phyloP scores from a whole-genome alignment of 352 stramenopile species.

The Phytophthora europaea region DNA sequence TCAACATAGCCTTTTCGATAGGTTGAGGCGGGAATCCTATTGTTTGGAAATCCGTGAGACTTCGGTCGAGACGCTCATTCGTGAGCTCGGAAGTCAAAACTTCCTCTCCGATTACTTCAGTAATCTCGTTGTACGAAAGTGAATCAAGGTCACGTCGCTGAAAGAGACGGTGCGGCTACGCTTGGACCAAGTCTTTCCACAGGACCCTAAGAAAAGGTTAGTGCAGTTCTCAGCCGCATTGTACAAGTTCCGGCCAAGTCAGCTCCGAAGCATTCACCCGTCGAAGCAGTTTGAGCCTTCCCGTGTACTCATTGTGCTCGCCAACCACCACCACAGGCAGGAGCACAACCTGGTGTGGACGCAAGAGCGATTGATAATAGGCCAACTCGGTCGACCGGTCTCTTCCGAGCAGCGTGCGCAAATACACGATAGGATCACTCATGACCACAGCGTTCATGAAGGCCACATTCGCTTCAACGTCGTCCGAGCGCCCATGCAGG shows the following conservation, averaged over 20 bases:
- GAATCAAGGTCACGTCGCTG: too few species aligned
- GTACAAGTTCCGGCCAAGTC: constrained; percentile 36
- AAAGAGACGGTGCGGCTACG: too few species aligned
- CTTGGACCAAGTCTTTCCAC: too few species aligned
- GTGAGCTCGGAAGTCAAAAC: too few species aligned
- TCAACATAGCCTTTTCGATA: background rate
- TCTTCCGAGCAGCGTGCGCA: constrained; percentile 21
- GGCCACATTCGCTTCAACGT: constrained; percentile 40
- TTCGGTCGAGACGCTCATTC: too few species aligned
- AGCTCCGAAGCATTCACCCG: constrained; percentile 23
- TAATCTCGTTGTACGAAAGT: too few species aligned
- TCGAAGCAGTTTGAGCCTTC: constrained; percentile 19
- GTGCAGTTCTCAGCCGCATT: constrained; percentile 33
- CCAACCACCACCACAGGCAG: constrained; percentile 27
- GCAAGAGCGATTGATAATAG: constrained; percentile 36
- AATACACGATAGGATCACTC: constrained; percentile 52
- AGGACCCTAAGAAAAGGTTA: background rate
- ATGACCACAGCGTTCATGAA: constrained; percentile 56
- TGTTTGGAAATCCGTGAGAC: too few species aligned
- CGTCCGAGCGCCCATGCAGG: constrained; percentile 24
- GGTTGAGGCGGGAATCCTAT: too few species aligned
- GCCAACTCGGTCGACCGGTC: constrained; percentile 26
- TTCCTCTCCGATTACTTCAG: too few species aligned
- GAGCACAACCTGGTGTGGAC: constrained; percentile 29
- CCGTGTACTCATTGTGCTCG: constrained; percentile 37